Evolutionary conservation across 2,329 filamentous ascomycete genomes (phyloP).

Genomic region (Penicillium sp.): DNA sequence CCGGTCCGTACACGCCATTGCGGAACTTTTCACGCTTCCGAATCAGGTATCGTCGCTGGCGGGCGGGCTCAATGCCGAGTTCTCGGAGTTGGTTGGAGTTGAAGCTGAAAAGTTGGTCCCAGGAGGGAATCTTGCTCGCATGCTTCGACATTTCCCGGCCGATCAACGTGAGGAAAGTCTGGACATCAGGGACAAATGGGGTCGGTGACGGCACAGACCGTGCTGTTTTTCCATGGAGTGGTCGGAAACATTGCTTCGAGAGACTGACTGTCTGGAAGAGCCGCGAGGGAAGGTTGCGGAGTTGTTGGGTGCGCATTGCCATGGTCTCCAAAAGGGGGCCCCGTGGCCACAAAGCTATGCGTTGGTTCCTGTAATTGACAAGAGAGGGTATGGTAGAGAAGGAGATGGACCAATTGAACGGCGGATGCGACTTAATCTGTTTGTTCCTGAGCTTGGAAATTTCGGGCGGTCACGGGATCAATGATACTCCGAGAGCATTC

Average conservation of each 20-base stretch:
- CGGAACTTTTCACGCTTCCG: conserved; percentile 86
- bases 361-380: neutral
- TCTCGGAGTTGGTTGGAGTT: conserved; percentile 76
- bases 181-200: conserved; percentile 80
- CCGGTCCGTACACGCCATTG: conserved; percentile 73
- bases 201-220: conserved; percentile 68
- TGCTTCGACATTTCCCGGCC: conserved; percentile 83
- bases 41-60: conserved; percentile 79
- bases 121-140: conserved; percentile 81
- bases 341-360: neutral
- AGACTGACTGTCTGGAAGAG: conserved; percentile 25
- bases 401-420: neutral
- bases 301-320: conserved; percentile 29
- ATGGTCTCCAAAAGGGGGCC: conserved; percentile 17
- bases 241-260: conserved; percentile 38
- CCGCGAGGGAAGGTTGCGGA: conserved; percentile 28
- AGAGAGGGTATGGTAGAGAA: neutral
- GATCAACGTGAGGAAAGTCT: conserved; percentile 86
- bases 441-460: conserved; percentile 25
- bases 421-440: neutral
- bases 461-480: conserved; percentile 32
- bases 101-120: conserved; percentile 86
- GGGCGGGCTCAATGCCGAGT: conserved; percentile 82
- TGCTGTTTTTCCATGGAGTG: conserved; percentile 41
- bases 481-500: conserved; percentile 28